Evolutionary conservation across 2,329 filamentous ascomycete species (phyloP).

Genomic region (Diaporthe capsici): DNA sequence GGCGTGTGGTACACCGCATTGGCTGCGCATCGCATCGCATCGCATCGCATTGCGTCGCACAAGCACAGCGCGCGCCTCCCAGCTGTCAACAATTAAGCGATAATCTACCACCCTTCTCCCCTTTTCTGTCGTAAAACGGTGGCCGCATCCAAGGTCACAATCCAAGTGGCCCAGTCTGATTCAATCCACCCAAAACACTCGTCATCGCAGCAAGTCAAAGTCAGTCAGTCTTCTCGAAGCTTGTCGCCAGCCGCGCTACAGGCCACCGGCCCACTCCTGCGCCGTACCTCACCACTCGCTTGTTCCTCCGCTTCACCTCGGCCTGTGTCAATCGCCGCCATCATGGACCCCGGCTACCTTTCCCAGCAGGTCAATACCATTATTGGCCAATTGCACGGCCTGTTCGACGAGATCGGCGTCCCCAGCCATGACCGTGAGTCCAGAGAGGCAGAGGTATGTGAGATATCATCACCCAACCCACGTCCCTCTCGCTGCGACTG

Average conservation of each 20-base stretch:
- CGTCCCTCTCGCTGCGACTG: too few species aligned
- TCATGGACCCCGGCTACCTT: slow-evolving; percentile 92
- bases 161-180: slow-evolving; percentile 28
- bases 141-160: slow-evolving; percentile 11
- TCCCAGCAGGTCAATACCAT: slow-evolving; percentile 96
- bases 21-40: slow-evolving; percentile 1
- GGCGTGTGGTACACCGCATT: slow-evolving; percentile 8
- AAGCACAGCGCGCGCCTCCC: slow-evolving; percentile 23
- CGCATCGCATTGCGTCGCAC: slow-evolving; percentile 7
- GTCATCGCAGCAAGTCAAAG: slow-evolving; percentile 4
- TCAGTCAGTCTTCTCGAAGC: slow-evolving; percentile 8
- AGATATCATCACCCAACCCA: not conserved
- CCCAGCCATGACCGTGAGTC: slow-evolving; percentile 91
- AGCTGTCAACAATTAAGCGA: slow-evolving; percentile 39
- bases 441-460: slow-evolving; percentile 86
- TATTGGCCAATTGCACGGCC: slow-evolving; percentile 90
- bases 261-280: slow-evolving; percentile 20
- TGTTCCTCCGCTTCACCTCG: slow-evolving; percentile 32
- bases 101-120: not conserved
- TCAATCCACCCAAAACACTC: slow-evolving; percentile 8
- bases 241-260: slow-evolving; percentile 22
- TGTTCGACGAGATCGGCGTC: slow-evolving; percentile 99
- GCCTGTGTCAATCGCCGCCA: slow-evolving; percentile 26
- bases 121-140: slow-evolving; percentile 38
- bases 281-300: slow-evolving; percentile 29